A percentile compares a stretch with the other conserved stretches of the same genome.
Conservation (phyloP, 1,284 basidiomycete species). For the Laetiporus sulphureus region DNA sequence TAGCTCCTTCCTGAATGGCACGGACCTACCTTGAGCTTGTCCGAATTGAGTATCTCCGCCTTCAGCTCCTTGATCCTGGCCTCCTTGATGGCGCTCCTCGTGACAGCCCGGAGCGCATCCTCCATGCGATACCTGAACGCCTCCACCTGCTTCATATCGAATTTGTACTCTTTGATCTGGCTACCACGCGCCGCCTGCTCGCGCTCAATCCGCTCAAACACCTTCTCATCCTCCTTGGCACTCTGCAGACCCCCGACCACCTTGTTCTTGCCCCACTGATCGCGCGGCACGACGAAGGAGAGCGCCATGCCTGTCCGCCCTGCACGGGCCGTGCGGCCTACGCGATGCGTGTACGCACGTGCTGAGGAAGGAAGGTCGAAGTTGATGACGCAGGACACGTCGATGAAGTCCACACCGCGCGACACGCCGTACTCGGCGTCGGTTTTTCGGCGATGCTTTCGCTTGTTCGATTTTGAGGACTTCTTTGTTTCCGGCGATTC, state of each 20-base stretch:
- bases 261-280: slow-evolving; percentile 75
- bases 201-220: slow-evolving; percentile 75
- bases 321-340: slow-evolving; percentile 94
- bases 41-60: slow-evolving; percentile 88
- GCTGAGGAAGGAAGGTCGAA: slow-evolving; percentile 92
- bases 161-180: slow-evolving; percentile 86
- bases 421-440: slow-evolving; percentile 92
- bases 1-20: background rate
- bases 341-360: slow-evolving; percentile 92
- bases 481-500: too few species aligned
- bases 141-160: slow-evolving; percentile 93
- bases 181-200: slow-evolving; percentile 68
- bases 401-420: slow-evolving; percentile 95
- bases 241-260: slow-evolving; percentile 61
- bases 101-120: slow-evolving; percentile 89
- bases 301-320: slow-evolving; percentile 91
- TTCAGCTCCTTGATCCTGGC: slow-evolving; percentile 94
- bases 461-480: slow-evolving; percentile 23
- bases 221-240: slow-evolving; percentile 68
- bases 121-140: slow-evolving; percentile 99
- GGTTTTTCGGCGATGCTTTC: slow-evolving; percentile 24
- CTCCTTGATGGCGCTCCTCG: slow-evolving; percentile 81
- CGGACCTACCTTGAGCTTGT: slow-evolving; percentile 85
- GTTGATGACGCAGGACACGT: slow-evolving; percentile 97
- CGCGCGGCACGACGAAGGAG: slow-evolving; percentile 80